Evolutionary conservation across 805 yeast species (phyloP).

Genomic region (Metschnikowia gruessii): DNA sequence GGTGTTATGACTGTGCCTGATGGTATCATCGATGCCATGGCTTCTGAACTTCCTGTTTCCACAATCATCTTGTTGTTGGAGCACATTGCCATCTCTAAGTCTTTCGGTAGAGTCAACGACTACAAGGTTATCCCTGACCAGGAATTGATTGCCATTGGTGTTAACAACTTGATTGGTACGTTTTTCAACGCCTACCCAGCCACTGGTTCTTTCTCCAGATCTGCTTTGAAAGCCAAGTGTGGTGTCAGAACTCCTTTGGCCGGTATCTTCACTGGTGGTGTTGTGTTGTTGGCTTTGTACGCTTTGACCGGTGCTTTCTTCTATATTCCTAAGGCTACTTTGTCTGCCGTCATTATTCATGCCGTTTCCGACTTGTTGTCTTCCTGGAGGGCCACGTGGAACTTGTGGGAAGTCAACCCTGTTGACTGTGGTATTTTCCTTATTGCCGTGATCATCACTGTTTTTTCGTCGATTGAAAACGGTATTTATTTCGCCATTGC

Average conservation of each 20-base stretch:
- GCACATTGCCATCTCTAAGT: conserved; percentile 90
- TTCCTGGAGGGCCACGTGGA: conserved; percentile 61
- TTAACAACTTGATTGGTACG: conserved; percentile 84
- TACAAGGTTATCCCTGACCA: conserved; percentile 91
- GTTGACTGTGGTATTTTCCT: conserved; percentile 70
- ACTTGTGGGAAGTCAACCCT: conserved; percentile 71
- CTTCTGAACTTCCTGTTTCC: conserved; percentile 81
- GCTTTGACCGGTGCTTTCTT: conserved; percentile 79
- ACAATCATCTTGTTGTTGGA: conserved; percentile 79
- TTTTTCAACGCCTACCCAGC: conserved; percentile 94
- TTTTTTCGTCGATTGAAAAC: conserved; percentile 75
- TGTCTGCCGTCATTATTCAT: conserved; percentile 86
- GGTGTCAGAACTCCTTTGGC: conserved; percentile 94
- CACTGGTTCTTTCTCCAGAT: conserved; percentile 92
- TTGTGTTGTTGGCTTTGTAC: conserved; percentile 83
- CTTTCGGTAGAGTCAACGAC: conserved; percentile 89
- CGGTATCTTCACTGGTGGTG: conserved; percentile 85
- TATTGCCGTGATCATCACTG: conserved; percentile 68
- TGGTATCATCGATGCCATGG: conserved; percentile 58
- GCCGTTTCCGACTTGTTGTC: conserved; percentile 87
- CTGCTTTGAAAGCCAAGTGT: conserved; percentile 92
- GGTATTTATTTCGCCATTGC: conserved; percentile 90
- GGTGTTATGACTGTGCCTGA: conserved; percentile 68
- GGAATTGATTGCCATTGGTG: conserved; percentile 91
- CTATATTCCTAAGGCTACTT: conserved; percentile 86